phyloP scores from a whole-genome alignment of 2,329 filamentous ascomycete species.

The Aspergillus spinulosporus region DNA sequence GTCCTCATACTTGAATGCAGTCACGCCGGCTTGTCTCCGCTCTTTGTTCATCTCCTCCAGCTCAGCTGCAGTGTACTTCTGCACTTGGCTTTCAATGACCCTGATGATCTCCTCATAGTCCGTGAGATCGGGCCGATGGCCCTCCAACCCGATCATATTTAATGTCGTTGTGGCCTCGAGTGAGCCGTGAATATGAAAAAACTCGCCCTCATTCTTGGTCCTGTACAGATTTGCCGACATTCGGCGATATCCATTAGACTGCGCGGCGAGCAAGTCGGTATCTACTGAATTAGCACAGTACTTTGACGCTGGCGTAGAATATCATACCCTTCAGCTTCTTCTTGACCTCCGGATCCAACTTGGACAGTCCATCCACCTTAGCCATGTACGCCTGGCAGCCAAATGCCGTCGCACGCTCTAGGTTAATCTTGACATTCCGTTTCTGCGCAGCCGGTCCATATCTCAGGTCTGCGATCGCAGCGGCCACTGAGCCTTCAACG shows the following conservation, averaged over 20 bases:
- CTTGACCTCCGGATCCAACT: slow-evolving; percentile 40
- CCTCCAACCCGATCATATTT: slow-evolving; percentile 67
- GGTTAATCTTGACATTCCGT: slow-evolving; percentile 36
- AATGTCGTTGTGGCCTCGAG: slow-evolving; percentile 69
- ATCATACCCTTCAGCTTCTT: slow-evolving; percentile 40
- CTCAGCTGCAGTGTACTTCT: slow-evolving; percentile 55
- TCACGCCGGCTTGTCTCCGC: slow-evolving; percentile 61
- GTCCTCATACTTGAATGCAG: slow-evolving; percentile 59
- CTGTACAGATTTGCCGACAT: slow-evolving; percentile 72
- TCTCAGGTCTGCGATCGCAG: slow-evolving; percentile 59
- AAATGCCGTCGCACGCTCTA: slow-evolving; percentile 44
- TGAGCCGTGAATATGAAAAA: slow-evolving; percentile 74
- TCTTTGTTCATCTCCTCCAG: slow-evolving; percentile 60
- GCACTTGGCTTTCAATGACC: slow-evolving; percentile 61
- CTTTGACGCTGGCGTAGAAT: neutral
- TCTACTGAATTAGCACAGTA: slow-evolving; percentile 49
- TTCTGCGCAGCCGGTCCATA: slow-evolving; percentile 46
- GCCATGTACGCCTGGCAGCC: slow-evolving; percentile 46
- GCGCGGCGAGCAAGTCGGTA: slow-evolving; percentile 69
- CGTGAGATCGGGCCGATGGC: slow-evolving; percentile 61
- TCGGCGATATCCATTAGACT: slow-evolving; percentile 69
- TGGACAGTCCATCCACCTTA: slow-evolving; percentile 42
- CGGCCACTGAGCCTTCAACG: slow-evolving; percentile 60
- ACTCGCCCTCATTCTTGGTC: slow-evolving; percentile 64
- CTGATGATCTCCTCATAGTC: slow-evolving; percentile 61